Conservation (phyloP, 371 early-diverging fungal genomes). For the Racocetra persica region DNA sequence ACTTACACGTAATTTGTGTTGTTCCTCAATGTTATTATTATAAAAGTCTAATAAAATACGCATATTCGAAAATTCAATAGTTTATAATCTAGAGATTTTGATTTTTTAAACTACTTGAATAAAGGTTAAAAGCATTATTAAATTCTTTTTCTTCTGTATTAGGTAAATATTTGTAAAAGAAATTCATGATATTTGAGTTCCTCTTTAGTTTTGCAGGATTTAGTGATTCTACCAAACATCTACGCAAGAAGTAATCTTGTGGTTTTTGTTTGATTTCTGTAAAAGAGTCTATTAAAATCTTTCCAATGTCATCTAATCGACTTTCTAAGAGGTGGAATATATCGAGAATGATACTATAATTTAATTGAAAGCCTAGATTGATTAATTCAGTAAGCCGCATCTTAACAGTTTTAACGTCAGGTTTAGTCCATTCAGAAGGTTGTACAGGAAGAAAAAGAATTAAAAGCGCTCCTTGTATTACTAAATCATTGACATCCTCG, state of each 20-base stretch:
- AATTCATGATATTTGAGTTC: no score
- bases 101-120: no score
- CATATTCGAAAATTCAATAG: no score
- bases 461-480: conserved; percentile 3
- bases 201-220: background rate
- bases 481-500: conserved; percentile 23
- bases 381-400: background rate
- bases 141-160: no score
- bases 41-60: no score
- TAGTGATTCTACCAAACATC: background rate
- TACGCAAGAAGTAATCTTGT: background rate
- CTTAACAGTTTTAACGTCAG: background rate
- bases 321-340: background rate
- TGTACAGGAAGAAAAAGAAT: conserved; percentile 10
- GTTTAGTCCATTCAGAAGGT: background rate
- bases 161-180: no score
- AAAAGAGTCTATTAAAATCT: conserved; percentile 1
- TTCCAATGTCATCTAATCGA: conserved; percentile 7
- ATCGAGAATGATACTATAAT: background rate
- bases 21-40: no score
- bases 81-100: no score
- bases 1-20: no score
- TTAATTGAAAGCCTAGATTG: background rate
- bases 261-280: background rate
- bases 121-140: no score